Percentiles rank a stretch among this genome's conserved stretches.
phyloP scores from a whole-genome alignment of 768 basidiomycete species.

The Xerocomellus dryophilus region DNA sequence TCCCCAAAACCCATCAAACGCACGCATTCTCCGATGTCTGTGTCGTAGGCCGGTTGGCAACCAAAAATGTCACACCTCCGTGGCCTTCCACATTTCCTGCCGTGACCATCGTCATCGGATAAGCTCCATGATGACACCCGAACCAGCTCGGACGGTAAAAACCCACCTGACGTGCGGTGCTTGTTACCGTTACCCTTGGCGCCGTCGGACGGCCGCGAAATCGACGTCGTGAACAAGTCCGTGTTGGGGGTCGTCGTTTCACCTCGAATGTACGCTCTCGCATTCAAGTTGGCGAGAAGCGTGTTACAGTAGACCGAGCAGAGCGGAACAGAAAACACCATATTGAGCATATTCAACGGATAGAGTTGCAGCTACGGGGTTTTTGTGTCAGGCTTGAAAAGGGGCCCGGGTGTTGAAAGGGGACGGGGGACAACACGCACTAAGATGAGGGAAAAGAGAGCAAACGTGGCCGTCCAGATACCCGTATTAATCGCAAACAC shows the following conservation, averaged over 20 bases:
- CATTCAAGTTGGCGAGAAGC: slow-evolving; percentile 8
- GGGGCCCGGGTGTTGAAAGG: not conserved
- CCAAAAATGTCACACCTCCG: not conserved
- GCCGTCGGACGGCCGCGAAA: too few relatives aligned
- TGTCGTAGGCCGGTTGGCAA: not conserved
- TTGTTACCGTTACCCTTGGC: not conserved
- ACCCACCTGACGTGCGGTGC: not conserved
- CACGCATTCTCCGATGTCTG: not conserved
- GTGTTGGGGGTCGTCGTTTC: not conserved
- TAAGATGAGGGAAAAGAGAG: slow-evolving; percentile 45
- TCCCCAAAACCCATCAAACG: not conserved
- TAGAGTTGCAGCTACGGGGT: not conserved
- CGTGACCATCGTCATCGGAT: not conserved
- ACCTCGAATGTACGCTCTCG: slow-evolving; percentile 7
- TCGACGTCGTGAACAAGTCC: not conserved
- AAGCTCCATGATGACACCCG: not conserved
- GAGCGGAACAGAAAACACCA: slow-evolving; percentile 3
- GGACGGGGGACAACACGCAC: slow-evolving; percentile 33
- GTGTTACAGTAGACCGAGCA: slow-evolving; percentile 13
- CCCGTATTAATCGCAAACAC: slow-evolving; percentile 23
- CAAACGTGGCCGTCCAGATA: slow-evolving; percentile 48
- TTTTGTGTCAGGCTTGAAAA: not conserved
- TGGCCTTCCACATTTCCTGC: not conserved
- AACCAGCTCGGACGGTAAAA: not conserved
- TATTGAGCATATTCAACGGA: not conserved